Conservation (phyloP, 345 rosid genomes). For the Salix koriyanagi region DNA sequence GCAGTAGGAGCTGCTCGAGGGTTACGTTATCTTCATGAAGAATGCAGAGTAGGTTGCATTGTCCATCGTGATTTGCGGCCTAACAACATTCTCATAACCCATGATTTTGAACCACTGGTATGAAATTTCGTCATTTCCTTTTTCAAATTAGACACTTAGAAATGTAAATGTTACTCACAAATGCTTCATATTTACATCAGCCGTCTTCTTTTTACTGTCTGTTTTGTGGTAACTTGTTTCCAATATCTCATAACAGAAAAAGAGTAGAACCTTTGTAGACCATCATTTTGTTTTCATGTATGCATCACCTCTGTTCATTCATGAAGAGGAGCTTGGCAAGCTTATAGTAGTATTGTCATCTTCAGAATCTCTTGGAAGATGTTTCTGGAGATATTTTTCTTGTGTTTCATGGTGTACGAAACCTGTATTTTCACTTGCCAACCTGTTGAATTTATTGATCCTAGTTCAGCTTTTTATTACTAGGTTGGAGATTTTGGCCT, state of each 20-base stretch:
- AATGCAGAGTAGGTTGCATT: slow-evolving; percentile 99
- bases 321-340: neutral
- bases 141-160: neutral
- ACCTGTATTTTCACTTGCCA: neutral
- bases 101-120: slow-evolving; percentile 98
- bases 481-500: slow-evolving; percentile 99
- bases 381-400: neutral
- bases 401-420: neutral
- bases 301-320: neutral
- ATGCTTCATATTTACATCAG: neutral
- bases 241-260: neutral
- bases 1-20: slow-evolving; percentile 99
- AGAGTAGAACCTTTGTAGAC: neutral
- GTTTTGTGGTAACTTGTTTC: neutral
- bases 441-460: neutral
- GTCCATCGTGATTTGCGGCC: slow-evolving; percentile 99
- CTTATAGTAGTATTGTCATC: neutral
- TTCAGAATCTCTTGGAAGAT: neutral
- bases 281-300: neutral
- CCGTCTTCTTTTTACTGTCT: neutral
- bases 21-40: slow-evolving; percentile 97
- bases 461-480: neutral
- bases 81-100: slow-evolving; percentile 94
- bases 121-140: neutral
- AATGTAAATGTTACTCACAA: neutral